A percentile compares a stretch with the other conserved stretches of the same genome.
Conservation (phyloP, 331 rosid genomes). For the Phaseolus coccineus region DNA sequence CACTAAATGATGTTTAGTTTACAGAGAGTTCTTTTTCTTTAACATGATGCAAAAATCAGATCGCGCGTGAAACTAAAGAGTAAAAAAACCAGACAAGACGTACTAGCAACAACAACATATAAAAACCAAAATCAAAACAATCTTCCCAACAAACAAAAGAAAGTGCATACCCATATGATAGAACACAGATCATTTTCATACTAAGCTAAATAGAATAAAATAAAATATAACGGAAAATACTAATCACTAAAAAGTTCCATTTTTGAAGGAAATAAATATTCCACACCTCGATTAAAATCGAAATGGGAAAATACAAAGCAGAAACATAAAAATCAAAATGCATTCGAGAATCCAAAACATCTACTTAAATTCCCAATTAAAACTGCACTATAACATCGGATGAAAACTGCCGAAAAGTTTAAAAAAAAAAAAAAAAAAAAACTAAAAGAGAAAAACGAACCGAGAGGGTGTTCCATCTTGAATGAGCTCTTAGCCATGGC, state of each 20-base stretch:
- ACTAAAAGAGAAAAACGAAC: conserved; percentile 52
- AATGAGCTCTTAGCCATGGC: conserved; percentile 77
- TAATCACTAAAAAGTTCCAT: not conserved
- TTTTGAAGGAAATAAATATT: not conserved
- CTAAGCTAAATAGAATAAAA: not conserved
- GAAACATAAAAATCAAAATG: not conserved
- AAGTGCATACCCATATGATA: not conserved
- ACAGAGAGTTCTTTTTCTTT: not conserved
- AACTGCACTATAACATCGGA: not conserved
- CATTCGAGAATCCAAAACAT: not conserved
- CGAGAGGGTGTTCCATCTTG: conserved; percentile 84
- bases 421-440: too few relatives aligned
- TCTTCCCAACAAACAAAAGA: not conserved
- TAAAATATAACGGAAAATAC: not conserved
- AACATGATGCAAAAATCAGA: not conserved
- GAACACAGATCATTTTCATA: conserved; percentile 17
- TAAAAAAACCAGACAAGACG: not conserved
- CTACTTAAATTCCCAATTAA: not conserved
- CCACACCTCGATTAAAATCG: not conserved
- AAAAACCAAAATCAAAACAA: not conserved
- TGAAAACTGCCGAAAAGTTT: not conserved
- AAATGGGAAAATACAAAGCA: conserved; percentile 13
- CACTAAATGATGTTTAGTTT: not conserved
- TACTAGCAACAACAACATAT: not conserved
- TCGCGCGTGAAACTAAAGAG: not conserved